These are phyloP conservation scores for Vitis rupestris DNA, from an alignment of 164 flowering plant species.

Conservation along the genomic window DNA sequence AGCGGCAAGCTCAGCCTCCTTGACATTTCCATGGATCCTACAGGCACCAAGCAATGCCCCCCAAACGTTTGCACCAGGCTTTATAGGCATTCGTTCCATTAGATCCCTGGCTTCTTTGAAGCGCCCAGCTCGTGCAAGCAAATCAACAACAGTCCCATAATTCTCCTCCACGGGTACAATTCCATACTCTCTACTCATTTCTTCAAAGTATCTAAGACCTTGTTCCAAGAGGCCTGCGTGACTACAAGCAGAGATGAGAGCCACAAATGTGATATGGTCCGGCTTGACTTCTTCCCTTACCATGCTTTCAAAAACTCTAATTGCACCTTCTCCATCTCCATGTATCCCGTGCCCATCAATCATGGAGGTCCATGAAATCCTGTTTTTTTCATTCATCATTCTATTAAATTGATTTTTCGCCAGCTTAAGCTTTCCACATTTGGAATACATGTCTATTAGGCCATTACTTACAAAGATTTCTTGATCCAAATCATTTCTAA, in stretches of 20 bases:
- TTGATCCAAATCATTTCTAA: constrained; percentile 24
- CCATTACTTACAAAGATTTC: constrained; percentile 47
- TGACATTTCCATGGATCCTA: constrained; percentile 13
- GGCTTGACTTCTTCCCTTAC: constrained; percentile 18
- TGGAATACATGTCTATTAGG: constrained; percentile 44
- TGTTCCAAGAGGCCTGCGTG: constrained; percentile 49
- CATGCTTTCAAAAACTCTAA: constrained; percentile 40
- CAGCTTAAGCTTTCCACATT: constrained; percentile 31
- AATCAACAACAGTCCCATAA: constrained; percentile 52
- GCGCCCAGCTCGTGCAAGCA: constrained; percentile 39
- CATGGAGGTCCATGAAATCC: constrained; percentile 51
- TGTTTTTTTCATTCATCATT: constrained; percentile 25
- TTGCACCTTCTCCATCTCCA: constrained; percentile 37
- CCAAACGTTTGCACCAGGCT: constrained; percentile 47
- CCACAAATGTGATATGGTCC: constrained; percentile 42
- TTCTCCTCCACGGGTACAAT: constrained; percentile 29
- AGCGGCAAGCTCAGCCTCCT: constrained; percentile 37
- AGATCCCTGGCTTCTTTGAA: constrained; percentile 33
- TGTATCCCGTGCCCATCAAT: constrained; percentile 50
- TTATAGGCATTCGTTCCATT: constrained; percentile 21
- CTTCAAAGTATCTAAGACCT: constrained; percentile 27
- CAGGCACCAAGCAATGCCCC: constrained; percentile 55
- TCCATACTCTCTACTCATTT: constrained; percentile 17
- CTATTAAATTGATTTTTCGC: constrained; percentile 35
- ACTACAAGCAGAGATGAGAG: constrained; percentile 52